Conservation (phyloP, 345 rosid genomes). For the Noccaea caerulescens region DNA sequence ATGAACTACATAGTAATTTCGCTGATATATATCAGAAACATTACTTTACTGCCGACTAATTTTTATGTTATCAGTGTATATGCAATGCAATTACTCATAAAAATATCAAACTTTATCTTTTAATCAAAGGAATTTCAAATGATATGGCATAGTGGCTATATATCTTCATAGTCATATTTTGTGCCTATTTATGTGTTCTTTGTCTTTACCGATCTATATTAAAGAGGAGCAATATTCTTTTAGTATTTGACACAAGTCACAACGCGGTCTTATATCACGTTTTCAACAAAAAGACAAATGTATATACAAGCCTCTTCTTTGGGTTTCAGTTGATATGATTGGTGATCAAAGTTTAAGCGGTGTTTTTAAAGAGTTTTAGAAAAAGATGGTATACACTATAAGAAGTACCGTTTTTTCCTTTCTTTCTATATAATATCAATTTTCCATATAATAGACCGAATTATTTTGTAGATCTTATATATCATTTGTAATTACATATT, state of each 20-base stretch:
- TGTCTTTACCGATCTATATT: conserved; percentile 14
- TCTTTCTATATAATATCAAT: too few relatives aligned
- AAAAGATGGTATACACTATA: too few relatives aligned
- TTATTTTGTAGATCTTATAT: too few relatives aligned
- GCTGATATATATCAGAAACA: too few relatives aligned
- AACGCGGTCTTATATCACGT: conserved; percentile 22
- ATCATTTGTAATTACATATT: too few relatives aligned
- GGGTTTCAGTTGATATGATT: background rate
- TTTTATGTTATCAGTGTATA: too few relatives aligned
- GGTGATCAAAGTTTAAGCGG: background rate
- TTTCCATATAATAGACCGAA: too few relatives aligned
- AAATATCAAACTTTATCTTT: conserved; percentile 19
- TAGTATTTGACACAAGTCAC: conserved; percentile 37
- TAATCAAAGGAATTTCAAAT: background rate
- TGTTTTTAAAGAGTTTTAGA: background rate
- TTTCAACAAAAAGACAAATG: background rate
- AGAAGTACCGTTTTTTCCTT: too few relatives aligned
- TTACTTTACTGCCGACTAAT: too few relatives aligned
- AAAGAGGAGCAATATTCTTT: conserved; percentile 5
- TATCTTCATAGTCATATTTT: background rate
- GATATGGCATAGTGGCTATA: conserved; percentile 39
- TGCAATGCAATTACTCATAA: too few relatives aligned
- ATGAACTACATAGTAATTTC: too few relatives aligned
- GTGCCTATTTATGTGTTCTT: conserved; percentile 25
- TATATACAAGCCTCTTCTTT: background rate